A percentile compares a stretch with the other conserved stretches of the same genome.
These are phyloP conservation scores for Ziziphus jujuba DNA, from an alignment of 306 rosid genomes.

Conservation along the genomic window DNA sequence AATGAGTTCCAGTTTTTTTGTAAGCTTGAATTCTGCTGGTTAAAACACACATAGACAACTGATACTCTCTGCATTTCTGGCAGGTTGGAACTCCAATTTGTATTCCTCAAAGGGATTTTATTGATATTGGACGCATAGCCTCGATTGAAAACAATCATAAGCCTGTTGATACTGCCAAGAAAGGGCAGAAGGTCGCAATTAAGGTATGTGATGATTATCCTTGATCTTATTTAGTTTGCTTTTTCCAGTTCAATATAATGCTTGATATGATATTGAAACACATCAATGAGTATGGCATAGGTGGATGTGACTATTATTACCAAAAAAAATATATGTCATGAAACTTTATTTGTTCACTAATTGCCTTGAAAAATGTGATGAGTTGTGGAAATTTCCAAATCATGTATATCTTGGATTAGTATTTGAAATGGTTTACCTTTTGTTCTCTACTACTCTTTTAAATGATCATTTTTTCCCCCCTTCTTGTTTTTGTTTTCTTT, in stretches of 20 bases:
- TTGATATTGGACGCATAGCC: slow-evolving; percentile 80
- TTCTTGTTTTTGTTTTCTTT: too few relatives aligned
- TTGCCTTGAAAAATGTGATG: too few relatives aligned
- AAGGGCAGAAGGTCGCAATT: slow-evolving; percentile 83
- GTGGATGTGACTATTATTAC: too few relatives aligned
- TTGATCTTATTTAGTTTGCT: not conserved
- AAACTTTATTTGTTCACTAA: too few relatives aligned
- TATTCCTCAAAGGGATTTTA: slow-evolving; percentile 80
- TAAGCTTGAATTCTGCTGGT: not conserved
- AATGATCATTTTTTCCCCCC: too few relatives aligned
- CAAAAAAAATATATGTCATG: too few relatives aligned
- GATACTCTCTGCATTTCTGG: slow-evolving; percentile 24
- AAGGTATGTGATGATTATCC: slow-evolving; percentile 54
- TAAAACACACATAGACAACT: slow-evolving; percentile 3
- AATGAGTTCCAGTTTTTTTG: not conserved
- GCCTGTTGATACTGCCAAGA: slow-evolving; percentile 88
- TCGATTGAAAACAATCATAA: slow-evolving; percentile 88
- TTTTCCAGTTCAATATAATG: not conserved
- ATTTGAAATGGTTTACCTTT: too few relatives aligned
- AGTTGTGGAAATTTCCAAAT: too few relatives aligned
- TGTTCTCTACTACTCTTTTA: too few relatives aligned
- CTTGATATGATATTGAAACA: too few relatives aligned
- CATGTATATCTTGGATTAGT: too few relatives aligned
- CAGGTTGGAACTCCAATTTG: slow-evolving; percentile 97
- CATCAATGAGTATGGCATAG: too few relatives aligned